Percentiles rank a stretch among this genome's conserved stretches.
These are phyloP conservation scores for Tolypocladium cylindrosporum DNA, from an alignment of 2,329 filamentous ascomycete genomes.

Conservation along the genomic window DNA sequence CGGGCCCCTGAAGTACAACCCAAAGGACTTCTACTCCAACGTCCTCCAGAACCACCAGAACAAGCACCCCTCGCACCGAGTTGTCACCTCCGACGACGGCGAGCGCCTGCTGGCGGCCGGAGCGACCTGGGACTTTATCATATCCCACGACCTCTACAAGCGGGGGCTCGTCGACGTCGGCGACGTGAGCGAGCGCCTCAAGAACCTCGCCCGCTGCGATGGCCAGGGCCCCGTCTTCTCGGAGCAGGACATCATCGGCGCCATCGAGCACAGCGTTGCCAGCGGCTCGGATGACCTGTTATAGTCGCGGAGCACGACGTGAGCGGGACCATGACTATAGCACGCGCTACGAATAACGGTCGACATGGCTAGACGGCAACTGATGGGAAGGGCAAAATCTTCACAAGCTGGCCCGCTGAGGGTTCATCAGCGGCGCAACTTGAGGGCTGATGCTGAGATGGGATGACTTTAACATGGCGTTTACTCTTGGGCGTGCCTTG, in stretches of 20 bases:
- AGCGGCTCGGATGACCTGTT: conserved; percentile 68
- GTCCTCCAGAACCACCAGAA: conserved; percentile 52
- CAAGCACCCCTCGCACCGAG: conserved; percentile 57
- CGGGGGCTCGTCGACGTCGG: conserved; percentile 71
- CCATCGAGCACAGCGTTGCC: conserved; percentile 70
- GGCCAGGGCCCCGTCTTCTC: conserved; percentile 83
- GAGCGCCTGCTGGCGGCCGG: conserved; percentile 63
- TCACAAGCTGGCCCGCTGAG: not conserved
- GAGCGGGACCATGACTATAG: not conserved
- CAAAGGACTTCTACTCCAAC: conserved; percentile 61
- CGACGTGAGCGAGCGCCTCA: conserved; percentile 70
- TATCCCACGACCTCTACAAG: conserved; percentile 67
- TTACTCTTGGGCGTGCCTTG: not conserved
- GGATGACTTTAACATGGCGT: not conserved
- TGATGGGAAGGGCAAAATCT: not conserved
- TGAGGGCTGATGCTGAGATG: not conserved
- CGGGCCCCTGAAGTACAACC: conserved; percentile 61
- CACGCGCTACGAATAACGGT: not conserved
- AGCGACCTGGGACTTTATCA: conserved; percentile 85
- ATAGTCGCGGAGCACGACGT: not conserved
- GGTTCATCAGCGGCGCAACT: not conserved
- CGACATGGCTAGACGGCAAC: not conserved
- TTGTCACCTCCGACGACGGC: conserved; percentile 55
- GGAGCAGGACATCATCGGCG: conserved; percentile 60
- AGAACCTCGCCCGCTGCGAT: conserved; percentile 67